Conservation (phyloP, 140 eudicot genomes). For the Senecio squalidus region DNA sequence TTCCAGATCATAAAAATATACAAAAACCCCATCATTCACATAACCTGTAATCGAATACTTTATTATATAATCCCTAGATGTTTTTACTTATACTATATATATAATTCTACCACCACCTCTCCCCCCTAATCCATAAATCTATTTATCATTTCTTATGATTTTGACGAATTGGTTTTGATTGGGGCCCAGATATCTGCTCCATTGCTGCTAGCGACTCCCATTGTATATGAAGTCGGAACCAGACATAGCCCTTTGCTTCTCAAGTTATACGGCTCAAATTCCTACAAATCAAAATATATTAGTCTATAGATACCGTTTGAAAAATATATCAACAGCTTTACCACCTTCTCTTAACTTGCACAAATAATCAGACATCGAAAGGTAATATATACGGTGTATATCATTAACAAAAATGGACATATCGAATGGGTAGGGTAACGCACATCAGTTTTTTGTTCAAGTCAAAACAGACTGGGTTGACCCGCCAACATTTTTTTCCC, state of each 20-base stretch:
- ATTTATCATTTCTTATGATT: conserved; percentile 20
- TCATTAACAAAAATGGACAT: no score
- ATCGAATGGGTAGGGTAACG: no score
- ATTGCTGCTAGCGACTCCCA: conserved; percentile 68
- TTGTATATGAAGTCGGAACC: conserved; percentile 55
- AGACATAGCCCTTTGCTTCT: conserved; percentile 73
- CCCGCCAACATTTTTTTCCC: neutral
- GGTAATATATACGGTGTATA: no score
- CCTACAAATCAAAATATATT: conserved; percentile 32
- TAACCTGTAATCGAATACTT: conserved; percentile 3
- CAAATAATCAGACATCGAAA: no score
- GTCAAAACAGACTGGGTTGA: no score
- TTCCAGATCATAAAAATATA: conserved; percentile 5
- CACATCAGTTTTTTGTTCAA: no score
- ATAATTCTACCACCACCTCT: conserved; percentile 19
- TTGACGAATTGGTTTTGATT: conserved; percentile 48
- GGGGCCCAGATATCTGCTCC: conserved; percentile 99
- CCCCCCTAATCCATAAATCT: conserved; percentile 16
- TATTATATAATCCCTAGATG: conserved; percentile 18
- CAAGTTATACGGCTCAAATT: conserved; percentile 37
- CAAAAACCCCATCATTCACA: conserved; percentile 22
- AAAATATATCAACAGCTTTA: neutral
- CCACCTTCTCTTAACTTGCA: neutral
- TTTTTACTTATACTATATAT: conserved; percentile 3
- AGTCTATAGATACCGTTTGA: neutral